Percentiles rank a stretch among this genome's conserved stretches.
phyloP scores from a whole-genome alignment of 345 rosid species.

The Melastoma malabathricum region DNA sequence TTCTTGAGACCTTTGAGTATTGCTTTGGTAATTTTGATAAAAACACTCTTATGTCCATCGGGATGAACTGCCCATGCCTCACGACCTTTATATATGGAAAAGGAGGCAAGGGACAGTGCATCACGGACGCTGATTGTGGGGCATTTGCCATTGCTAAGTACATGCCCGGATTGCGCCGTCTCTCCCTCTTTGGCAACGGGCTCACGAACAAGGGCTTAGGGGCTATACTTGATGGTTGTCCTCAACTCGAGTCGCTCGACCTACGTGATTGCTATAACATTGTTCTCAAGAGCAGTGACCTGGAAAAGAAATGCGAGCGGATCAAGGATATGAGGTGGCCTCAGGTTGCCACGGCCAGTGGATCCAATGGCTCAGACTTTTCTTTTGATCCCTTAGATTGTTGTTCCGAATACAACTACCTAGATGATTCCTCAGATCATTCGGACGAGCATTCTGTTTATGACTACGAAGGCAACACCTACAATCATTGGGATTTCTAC shows the following conservation, averaged over 20 bases:
- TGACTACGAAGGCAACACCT: no score
- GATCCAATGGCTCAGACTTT: no score
- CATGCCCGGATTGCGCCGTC: slow-evolving; percentile 37
- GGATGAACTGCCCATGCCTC: slow-evolving; percentile 2
- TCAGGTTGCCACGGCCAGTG: no score
- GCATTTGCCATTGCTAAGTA: slow-evolving; percentile 51
- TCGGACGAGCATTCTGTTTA: no score
- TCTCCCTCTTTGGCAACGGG: slow-evolving; percentile 43
- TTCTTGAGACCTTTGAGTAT: slow-evolving; percentile 1
- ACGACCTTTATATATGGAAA: background rate
- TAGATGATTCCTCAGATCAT: no score
- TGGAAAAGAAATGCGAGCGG: no score
- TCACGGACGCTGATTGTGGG: slow-evolving; percentile 23
- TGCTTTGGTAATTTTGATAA: background rate
- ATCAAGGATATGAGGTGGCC: no score
- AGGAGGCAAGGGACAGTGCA: no score
- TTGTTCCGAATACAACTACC: no score
- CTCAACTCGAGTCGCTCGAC: slow-evolving; percentile 52
- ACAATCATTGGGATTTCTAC: no score
- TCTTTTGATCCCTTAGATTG: no score
- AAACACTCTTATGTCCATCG: slow-evolving; percentile 2
- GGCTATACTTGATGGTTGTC: slow-evolving; percentile 53
- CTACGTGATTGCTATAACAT: slow-evolving; percentile 51
- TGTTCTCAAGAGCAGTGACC: slow-evolving; percentile 3
- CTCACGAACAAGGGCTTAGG: slow-evolving; percentile 44